Conservation (phyloP, 345 rosid genomes). For the Theobroma cacao region DNA sequence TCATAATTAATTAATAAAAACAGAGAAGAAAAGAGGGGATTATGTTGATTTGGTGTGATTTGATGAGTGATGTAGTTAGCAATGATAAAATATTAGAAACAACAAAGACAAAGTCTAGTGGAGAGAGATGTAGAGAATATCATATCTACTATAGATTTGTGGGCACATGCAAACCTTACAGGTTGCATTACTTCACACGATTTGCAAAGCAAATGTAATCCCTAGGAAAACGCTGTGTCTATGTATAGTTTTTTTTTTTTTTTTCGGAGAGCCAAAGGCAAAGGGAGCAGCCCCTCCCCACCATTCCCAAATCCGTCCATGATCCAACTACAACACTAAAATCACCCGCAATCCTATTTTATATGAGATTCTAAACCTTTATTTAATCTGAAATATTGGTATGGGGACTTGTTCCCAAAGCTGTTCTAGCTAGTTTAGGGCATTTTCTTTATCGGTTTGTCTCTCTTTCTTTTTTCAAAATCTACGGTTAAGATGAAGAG, state of each 20-base stretch:
- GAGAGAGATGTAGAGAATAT: constrained; percentile 41
- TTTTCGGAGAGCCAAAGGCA: background rate
- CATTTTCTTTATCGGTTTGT: background rate
- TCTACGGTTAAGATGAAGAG: background rate
- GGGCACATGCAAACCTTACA: constrained; percentile 45
- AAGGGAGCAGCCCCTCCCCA: background rate
- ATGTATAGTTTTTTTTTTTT: background rate
- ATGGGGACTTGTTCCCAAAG: constrained; percentile 20
- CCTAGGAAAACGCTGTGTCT: constrained; percentile 22
- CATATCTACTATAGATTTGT: constrained; percentile 60
- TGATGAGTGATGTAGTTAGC: constrained; percentile 32
- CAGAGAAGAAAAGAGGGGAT: constrained; percentile 29
- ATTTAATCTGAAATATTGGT: constrained; percentile 1
- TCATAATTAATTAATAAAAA: constrained; percentile 7
- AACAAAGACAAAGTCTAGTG: constrained; percentile 56
- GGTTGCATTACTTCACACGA: constrained; percentile 30
- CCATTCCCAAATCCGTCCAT: background rate
- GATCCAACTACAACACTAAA: constrained; percentile 15
- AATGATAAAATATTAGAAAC: constrained; percentile 27
- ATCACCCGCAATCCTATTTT: constrained; percentile 31
- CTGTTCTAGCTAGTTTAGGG: background rate
- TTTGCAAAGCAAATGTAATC: constrained; percentile 25
- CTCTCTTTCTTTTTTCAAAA: background rate
- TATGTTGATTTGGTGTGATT: constrained; percentile 49
- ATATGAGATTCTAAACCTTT: constrained; percentile 15